Evolutionary conservation across 2,329 filamentous ascomycete genomes (phyloP), one percentile per base, ranked within the genome.

Genomic region (Fusarium xylarioides): DNA sequence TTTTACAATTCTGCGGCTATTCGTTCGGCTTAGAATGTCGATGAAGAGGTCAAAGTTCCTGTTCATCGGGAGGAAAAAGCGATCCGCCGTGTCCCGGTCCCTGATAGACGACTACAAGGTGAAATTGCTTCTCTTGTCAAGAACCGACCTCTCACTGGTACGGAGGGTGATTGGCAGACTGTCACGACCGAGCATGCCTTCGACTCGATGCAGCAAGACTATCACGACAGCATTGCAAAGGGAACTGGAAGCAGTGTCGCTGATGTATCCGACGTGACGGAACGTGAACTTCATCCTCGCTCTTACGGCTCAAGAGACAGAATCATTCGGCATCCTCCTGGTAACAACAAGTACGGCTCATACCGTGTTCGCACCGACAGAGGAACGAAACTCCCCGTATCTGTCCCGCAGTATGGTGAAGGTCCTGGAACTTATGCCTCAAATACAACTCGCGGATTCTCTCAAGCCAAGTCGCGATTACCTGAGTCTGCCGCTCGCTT

Each of bases 171-270:
- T 60, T 83, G 82, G 82, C 81, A 79, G 71, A 85, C 79, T 11
- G 77, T 80, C 14, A 81, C 78, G 0, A 82, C 79, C 5, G 82
- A 81, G 18, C 72, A 75, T 28, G 64, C 69, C 15, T 64, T 77
- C 57, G 64, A 74, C 26, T 63, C 71, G 15, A 60, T 74, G 59
- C 69, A 71, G 32, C 73, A 65, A 42, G 70, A 75, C 46, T 68
- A 73, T 43, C 76, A 78, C 28, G 61, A 75, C 61, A 73, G 72
- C 35, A 56, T 78, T 65, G 71, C 68, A 53, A 79, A 79, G 59
- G 80, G 77, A 26, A 79, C 79, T 19, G 84, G 85, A 15, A 85
- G 82, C 70, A 87, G 85, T 62, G 71, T 87, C 28, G 85, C 85
- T 5, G 81, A 86, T 65, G 80, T 83, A 11, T 86, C 85, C 2